Evolutionary conservation across 1,284 basidiomycete species (phyloP), one percentile per base, ranked within the genome.

Genomic region (Malassezia brasiliensis): DNA sequence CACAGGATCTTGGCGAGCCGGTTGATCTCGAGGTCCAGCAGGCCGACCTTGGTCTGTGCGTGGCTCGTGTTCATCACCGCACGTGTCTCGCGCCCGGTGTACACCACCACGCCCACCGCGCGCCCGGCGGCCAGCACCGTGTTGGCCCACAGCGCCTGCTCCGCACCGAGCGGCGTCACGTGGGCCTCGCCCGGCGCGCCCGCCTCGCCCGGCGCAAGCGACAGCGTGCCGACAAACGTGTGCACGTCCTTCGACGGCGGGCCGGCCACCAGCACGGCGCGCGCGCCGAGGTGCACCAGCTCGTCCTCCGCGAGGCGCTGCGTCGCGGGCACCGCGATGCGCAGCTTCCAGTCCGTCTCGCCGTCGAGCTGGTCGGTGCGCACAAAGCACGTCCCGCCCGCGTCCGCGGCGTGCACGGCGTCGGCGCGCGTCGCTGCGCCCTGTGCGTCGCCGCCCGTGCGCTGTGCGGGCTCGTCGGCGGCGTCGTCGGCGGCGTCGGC

Each of bases 51-150:
- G 1, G 91, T 96, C 68, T 86, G 86, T 0, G 94, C 90, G 76
- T 96, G 89, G 64, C 87, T 90, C 1, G 93, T 99, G 67, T 99
- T 99, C 87, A 99, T 90, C n/a, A 96, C 91, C 0, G 93, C 91
- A 40, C 94, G 79, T 2, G 93, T 96, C 73, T 99, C 93, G 0
- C 85, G 79, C 0, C 93, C 93, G 0, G 93, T 98, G 72, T 96
- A 98, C 5, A 94, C 81, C 4, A 98, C 85, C 50, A 96, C 82
- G 0, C 93, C 91, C 38, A 96, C 82, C 0, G 90, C 91, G 14
- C 85, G 86, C 0, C 94, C 93, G 0, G 93, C 89, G 11, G 94
- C 93, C 17, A 98, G 80, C 1, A 99, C 94, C 0, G 94, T 98
- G 73, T 98, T 96, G 0, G 93, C 84, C 93, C 93, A 99, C 5